Percentiles rank a stretch among this genome's conserved stretches.
Evolutionary conservation across 768 basidiomycete species (phyloP).

Genomic region (Rhodotorula graminis): DNA sequence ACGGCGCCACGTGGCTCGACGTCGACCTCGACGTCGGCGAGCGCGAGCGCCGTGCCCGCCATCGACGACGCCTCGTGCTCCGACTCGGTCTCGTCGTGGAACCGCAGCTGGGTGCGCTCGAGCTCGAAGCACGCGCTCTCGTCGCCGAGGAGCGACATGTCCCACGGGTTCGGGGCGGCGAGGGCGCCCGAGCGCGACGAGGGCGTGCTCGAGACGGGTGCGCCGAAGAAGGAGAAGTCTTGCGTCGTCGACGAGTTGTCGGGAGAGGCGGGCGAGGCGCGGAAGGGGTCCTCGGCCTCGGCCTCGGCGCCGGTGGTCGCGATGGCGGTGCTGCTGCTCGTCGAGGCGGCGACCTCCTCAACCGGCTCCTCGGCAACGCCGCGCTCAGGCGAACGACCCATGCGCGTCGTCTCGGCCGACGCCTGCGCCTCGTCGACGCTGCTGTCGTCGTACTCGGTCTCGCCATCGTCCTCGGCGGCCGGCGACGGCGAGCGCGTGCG

Average conservation of each 20-base stretch:
- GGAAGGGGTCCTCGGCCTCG: too few relatives aligned
- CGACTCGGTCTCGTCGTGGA: constrained; percentile 24
- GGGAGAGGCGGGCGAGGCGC: background rate
- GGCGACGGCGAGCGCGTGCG: too few relatives aligned
- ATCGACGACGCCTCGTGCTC: constrained; percentile 5
- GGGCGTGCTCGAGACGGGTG: background rate
- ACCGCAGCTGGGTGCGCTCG: constrained; percentile 26
- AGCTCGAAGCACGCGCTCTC: constrained; percentile 20
- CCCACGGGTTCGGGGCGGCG: background rate
- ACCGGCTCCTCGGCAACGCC: too few relatives aligned
- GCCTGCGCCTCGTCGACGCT: background rate
- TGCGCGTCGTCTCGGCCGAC: background rate
- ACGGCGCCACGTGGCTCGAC: background rate
- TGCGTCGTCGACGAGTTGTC: background rate
- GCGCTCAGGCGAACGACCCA: background rate
- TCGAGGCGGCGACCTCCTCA: background rate
- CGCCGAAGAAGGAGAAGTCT: constrained; percentile 1
- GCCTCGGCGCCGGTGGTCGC: too few relatives aligned
- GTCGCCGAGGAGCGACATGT: constrained; percentile 9
- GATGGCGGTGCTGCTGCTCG: too few relatives aligned
- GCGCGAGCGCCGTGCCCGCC: background rate
- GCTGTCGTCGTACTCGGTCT: constrained; percentile 13
- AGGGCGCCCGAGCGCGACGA: background rate
- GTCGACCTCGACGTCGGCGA: background rate
- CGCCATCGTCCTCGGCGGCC: background rate